Conservation (phyloP, 768 basidiomycete species). For the Hygrocybe coccinea region DNA sequence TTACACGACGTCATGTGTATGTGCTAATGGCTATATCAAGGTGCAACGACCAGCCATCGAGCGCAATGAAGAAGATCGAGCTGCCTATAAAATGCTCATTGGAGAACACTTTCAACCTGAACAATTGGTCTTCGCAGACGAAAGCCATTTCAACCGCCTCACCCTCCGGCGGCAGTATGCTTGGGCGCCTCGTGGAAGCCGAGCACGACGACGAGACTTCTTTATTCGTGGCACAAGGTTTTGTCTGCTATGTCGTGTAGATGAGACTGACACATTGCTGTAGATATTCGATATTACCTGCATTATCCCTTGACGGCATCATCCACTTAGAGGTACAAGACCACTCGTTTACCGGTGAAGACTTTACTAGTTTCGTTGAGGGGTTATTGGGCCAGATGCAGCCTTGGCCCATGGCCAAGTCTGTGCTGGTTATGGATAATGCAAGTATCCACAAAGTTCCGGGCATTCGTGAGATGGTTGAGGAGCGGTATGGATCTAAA, state of each 20-base stretch:
- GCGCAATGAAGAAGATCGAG: constrained; percentile 11
- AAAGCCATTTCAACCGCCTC: constrained; percentile 26
- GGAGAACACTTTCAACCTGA: constrained; percentile 7
- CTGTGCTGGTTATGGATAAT: constrained; percentile 39
- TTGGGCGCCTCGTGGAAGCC: constrained; percentile 23
- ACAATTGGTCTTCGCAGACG: constrained; percentile 33
- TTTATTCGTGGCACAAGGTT: constrained; percentile 26
- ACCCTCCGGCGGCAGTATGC: constrained; percentile 17
- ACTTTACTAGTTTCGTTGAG: constrained; percentile 29
- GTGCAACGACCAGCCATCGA: constrained; percentile 11
- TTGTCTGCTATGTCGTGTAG: neutral
- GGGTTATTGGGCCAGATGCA: constrained; percentile 34
- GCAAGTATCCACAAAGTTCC: constrained; percentile 30
- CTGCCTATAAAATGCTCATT: constrained; percentile 6
- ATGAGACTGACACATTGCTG: neutral
- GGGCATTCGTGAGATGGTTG: constrained; percentile 25
- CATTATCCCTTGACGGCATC: constrained; percentile 32
- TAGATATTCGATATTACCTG: constrained; percentile 34
- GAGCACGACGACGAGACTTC: constrained; percentile 20
- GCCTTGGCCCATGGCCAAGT: constrained; percentile 32
- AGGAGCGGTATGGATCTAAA: constrained; percentile 22
- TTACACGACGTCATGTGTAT: neutral
- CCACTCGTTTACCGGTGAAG: constrained; percentile 23
- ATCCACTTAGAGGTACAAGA: constrained; percentile 25
- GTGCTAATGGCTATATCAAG: neutral